phyloP scores from a whole-genome alignment of 257 asterid genomes.

The Solanum commersonii region DNA sequence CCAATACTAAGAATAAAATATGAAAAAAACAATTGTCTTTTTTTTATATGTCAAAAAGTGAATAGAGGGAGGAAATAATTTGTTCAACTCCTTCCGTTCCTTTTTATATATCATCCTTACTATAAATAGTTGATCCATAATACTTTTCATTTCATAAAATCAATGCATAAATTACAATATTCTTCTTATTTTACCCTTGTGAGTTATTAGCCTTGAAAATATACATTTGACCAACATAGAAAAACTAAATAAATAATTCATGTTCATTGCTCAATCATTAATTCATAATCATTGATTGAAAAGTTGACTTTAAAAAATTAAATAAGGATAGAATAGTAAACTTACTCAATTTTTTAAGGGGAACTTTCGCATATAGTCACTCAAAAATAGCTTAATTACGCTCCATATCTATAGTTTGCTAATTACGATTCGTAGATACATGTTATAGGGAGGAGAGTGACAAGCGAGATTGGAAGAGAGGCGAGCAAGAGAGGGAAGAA shows the following conservation, averaged over 20 bases:
- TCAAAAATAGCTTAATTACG: too few species aligned
- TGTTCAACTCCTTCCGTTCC: neutral
- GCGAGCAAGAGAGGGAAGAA: too few species aligned
- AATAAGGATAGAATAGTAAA: neutral
- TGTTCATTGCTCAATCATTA: neutral
- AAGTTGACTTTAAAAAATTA: neutral
- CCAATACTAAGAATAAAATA: too few species aligned
- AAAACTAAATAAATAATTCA: neutral
- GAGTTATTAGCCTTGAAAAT: neutral
- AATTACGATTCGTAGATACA: neutral
- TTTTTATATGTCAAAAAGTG: neutral
- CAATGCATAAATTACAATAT: neutral
- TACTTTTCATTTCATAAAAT: too few species aligned
- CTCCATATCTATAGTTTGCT: neutral
- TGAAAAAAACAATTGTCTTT: neutral
- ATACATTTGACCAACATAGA: neutral
- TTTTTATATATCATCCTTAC: neutral
- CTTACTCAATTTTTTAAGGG: neutral
- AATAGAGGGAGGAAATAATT: neutral
- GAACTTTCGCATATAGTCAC: neutral
- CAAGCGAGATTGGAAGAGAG: too few species aligned
- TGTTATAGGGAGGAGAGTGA: neutral
- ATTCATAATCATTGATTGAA: neutral
- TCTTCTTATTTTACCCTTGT: neutral
- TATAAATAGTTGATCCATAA: neutral